Evolutionary conservation across 345 rosid genomes (phyloP).

Genomic region (Clarkia xantiana): DNA sequence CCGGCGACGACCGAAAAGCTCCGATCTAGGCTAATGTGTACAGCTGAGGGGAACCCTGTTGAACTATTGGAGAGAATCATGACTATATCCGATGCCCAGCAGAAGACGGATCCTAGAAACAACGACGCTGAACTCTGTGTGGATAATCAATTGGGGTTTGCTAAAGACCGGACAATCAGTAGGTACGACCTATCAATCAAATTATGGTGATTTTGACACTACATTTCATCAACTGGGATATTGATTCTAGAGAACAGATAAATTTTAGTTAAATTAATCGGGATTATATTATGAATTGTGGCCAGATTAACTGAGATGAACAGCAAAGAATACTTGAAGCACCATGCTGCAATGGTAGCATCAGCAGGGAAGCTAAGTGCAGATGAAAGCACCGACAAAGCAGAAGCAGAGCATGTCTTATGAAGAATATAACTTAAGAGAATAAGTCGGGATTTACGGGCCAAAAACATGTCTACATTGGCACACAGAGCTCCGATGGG

Average conservation of each 20-base stretch:
- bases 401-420: conserved; percentile 2
- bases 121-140: conserved; percentile 77
- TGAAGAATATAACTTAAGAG: too few relatives aligned
- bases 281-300: not conserved
- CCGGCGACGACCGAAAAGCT: too few relatives aligned
- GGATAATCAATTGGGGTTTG: conserved; percentile 88
- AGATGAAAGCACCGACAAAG: conserved; percentile 9
- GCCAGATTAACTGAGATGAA: conserved; percentile 94
- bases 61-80: conserved; percentile 59
- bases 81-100: conserved; percentile 64
- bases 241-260: too few relatives aligned
- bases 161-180: conserved; percentile 92
- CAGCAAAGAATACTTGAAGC: conserved; percentile 85
- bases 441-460: not conserved
- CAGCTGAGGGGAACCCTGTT: conserved; percentile 72
- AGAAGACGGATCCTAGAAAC: conserved; percentile 67
- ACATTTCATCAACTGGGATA: too few relatives aligned
- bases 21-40: conserved; percentile 68
- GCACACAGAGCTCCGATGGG: too few relatives aligned
- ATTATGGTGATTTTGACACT: not conserved
- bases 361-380: conserved; percentile 15
- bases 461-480: too few relatives aligned
- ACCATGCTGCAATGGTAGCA: conserved; percentile 27
- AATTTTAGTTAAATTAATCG: not conserved
- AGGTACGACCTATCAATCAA: conserved; percentile 29